These are phyloP conservation scores for Xerocomus amazonicus DNA, from an alignment of 1,284 basidiomycete genomes.

Conservation along the genomic window DNA sequence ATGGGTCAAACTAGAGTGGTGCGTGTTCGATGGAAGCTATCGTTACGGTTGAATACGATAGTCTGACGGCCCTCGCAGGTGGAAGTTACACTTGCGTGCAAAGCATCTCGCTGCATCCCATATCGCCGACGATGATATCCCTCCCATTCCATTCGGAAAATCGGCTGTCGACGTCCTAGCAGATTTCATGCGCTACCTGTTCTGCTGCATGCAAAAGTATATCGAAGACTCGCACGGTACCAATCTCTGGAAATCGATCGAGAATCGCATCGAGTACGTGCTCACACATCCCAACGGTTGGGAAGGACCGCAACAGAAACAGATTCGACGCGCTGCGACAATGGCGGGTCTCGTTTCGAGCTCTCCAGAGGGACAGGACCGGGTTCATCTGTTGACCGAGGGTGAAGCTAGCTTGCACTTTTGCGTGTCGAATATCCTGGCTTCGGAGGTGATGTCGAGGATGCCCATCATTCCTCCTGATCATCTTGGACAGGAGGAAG, in stretches of 20 bases:
- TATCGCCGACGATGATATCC: conserved; percentile 34
- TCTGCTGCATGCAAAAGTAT: conserved; percentile 42
- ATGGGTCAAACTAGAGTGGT: conserved; percentile 52
- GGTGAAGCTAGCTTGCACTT: conserved; percentile 50
- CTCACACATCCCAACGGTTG: conserved; percentile 46
- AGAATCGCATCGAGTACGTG: conserved; percentile 34
- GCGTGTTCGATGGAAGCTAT: neutral
- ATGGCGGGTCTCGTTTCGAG: conserved; percentile 32
- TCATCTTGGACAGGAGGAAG: conserved; percentile 16
- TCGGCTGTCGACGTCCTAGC: conserved; percentile 45
- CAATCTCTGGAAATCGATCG: conserved; percentile 37
- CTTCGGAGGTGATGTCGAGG: conserved; percentile 32
- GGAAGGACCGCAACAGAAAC: conserved; percentile 41
- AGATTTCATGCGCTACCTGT: conserved; percentile 53
- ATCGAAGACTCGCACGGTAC: conserved; percentile 49
- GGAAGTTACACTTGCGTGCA: conserved; percentile 54
- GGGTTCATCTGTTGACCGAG: conserved; percentile 46
- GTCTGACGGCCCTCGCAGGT: conserved; percentile 37
- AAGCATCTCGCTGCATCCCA: conserved; percentile 28
- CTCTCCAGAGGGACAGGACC: conserved; percentile 28
- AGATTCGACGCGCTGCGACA: conserved; percentile 38
- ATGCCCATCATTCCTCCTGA: conserved; percentile 22
- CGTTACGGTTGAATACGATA: too few relatives aligned
- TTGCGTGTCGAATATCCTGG: conserved; percentile 40
- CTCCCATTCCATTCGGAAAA: conserved; percentile 47